A percentile compares a stretch with the other conserved stretches of the same genome.
These are phyloP conservation scores for Caryopteris hybrid DNA, from an alignment of 305 asterid genomes.

Conservation along the genomic window DNA sequence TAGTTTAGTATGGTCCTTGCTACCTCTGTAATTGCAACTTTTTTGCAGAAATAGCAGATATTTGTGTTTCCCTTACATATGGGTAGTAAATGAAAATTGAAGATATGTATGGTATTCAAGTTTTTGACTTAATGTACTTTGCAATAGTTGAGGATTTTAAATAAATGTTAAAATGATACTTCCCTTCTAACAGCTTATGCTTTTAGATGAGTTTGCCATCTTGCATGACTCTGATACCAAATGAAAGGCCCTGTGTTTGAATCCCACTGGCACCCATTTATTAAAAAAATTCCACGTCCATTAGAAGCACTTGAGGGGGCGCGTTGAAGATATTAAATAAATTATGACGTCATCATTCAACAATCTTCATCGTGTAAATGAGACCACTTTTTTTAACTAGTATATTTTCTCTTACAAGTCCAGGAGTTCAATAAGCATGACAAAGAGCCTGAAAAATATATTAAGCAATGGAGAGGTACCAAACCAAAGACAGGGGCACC, in stretches of 20 bases:
- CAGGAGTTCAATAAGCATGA: slow-evolving; percentile 98
- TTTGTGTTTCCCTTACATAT: not conserved
- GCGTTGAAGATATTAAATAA: too few relatives aligned
- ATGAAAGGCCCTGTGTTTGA: too few relatives aligned
- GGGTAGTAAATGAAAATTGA: not conserved
- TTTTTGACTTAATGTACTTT: not conserved
- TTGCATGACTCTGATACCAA: too few relatives aligned
- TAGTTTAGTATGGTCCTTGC: slow-evolving; percentile 4
- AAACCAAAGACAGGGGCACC: slow-evolving; percentile 97
- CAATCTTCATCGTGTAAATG: too few relatives aligned
- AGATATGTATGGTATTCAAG: not conserved
- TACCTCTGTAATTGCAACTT: slow-evolving; percentile 6
- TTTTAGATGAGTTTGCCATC: too few relatives aligned
- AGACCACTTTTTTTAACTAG: slow-evolving; percentile 22
- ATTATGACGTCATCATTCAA: too few relatives aligned
- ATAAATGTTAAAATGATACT: too few relatives aligned
- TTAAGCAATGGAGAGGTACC: slow-evolving; percentile 93
- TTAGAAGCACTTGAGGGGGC: too few relatives aligned
- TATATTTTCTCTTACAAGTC: slow-evolving; percentile 24
- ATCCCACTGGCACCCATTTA: too few relatives aligned
- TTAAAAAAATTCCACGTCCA: too few relatives aligned
- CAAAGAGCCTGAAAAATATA: slow-evolving; percentile 83
- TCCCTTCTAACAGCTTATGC: too few relatives aligned
- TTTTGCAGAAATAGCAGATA: not conserved
- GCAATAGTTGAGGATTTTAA: too few relatives aligned